These are phyloP conservation scores for Acer yangbiense DNA, from an alignment of 345 rosid species.

Conservation along the genomic window DNA sequence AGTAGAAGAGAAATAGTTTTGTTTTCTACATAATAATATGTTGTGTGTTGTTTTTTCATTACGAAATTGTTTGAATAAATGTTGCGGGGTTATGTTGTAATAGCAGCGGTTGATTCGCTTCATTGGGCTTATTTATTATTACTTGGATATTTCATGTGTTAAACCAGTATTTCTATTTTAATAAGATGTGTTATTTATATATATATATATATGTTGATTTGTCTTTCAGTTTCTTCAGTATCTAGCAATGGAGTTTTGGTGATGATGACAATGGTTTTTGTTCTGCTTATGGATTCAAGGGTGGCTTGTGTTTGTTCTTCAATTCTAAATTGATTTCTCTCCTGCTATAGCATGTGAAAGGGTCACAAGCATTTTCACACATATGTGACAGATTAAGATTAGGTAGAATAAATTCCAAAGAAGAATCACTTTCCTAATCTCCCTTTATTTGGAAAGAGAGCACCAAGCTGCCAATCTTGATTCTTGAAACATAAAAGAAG, in stretches of 20 bases:
- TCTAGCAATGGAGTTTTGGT: background rate
- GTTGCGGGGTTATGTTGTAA: conserved; percentile 21
- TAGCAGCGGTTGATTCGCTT: background rate
- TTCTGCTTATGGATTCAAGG: too few relatives aligned
- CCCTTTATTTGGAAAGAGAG: background rate
- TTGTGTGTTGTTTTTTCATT: background rate
- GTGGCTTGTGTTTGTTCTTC: too few relatives aligned
- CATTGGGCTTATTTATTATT: background rate
- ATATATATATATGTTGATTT: too few relatives aligned
- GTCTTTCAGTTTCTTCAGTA: background rate
- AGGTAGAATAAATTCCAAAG: background rate
- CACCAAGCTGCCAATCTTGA: conserved; percentile 3
- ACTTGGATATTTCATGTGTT: background rate
- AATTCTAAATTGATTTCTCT: too few relatives aligned
- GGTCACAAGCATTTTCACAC: too few relatives aligned
- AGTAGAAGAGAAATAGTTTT: conserved; percentile 25
- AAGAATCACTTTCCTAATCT: background rate
- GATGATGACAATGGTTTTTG: background rate
- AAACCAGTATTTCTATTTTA: background rate
- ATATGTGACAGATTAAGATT: background rate
- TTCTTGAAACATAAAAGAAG: background rate
- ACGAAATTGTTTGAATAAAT: conserved; percentile 5
- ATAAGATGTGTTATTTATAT: background rate
- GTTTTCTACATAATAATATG: background rate
- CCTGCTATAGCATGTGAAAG: too few relatives aligned